Conservation (phyloP, 352 stramenopile species). For the Blastocystis sp. region DNA sequence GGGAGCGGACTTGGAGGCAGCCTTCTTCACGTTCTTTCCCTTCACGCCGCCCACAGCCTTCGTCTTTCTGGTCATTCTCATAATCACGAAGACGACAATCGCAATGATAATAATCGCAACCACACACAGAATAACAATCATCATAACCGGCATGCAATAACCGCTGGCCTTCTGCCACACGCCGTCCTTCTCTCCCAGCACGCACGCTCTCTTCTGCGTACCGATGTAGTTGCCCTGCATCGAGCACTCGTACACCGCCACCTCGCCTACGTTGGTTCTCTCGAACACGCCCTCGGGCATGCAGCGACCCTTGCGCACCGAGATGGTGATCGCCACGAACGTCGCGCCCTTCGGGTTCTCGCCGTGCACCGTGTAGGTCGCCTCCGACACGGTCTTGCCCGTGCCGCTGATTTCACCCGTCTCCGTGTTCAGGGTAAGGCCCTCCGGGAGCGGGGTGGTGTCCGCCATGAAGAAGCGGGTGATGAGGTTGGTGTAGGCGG, state of each 20-base stretch:
- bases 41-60: conserved; percentile 31
- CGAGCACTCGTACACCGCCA: conserved; percentile 2
- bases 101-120: conserved; percentile 14
- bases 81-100: conserved; percentile 6
- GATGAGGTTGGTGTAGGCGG: conserved; percentile 7
- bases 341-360: not conserved
- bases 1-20: not conserved
- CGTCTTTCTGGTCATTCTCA: conserved; percentile 11
- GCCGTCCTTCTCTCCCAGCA: conserved; percentile 25
- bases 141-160: conserved; percentile 12
- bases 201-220: conserved; percentile 2
- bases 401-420: not conserved
- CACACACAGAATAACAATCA: conserved; percentile 24
- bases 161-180: conserved; percentile 11
- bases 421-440: conserved; percentile 7
- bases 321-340: not conserved
- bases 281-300: conserved; percentile 2
- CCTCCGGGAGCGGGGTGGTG: not conserved
- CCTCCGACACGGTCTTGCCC: not conserved
- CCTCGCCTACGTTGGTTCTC: conserved; percentile 7
- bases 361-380: conserved; percentile 4
- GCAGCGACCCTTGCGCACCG: not conserved
- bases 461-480: conserved; percentile 14
- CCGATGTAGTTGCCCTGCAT: conserved; percentile 11
- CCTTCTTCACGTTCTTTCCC: conserved; percentile 41